Base-by-base conservation (phyloP, 441 rosid genomes). In the Syzygium syzygioides region DNA sequence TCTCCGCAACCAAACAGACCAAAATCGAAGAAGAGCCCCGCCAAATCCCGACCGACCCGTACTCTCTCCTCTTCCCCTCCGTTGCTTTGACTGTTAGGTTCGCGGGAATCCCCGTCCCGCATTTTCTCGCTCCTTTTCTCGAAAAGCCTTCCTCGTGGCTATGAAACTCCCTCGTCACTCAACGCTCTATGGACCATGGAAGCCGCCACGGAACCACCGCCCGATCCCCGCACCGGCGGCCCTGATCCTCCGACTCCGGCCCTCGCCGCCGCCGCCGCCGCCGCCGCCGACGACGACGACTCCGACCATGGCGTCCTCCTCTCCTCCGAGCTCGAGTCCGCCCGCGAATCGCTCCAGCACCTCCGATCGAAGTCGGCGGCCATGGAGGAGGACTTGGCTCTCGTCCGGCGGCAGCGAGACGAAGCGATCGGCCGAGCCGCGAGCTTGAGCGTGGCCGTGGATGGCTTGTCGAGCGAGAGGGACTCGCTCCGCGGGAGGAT, bases 81-180 rank as follows among this genome's bases (percentile, higher is more conserved):
- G 26, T 1, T 9, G 18, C 30, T 55, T 94, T 95, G 95, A 95
- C 95, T 76, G 95, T 92, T 94, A 92, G 95, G 50, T 94, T 91
- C 89, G 30, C 45, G 30, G 19, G 19, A 0, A 80, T 80, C 26
- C 5, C 5, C 79, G 1, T 55, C 28, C 14, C 55, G 45, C 57
- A 55, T 55, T 55, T 64, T 88, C 41, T 60, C 20, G 7, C 71
- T 28, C 60, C 79, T 8, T 4, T 4, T 13, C 88, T 76, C 85
- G 20, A 12, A 3, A 37, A 41, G 83, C 41, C 23, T 71, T 7
- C 52, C 83, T 28, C 9, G n/a, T 71, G 45, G 5, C 4, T 23
- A 41, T 55, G 71, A 84, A 85, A 41, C 37, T 87, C 84, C 89
- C 85, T 37, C 53, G 55, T 55, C 52, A 79, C 86, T 66, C 86